phyloP scores from a whole-genome alignment of 768 basidiomycete genomes.

The Fomitopsis serialis region DNA sequence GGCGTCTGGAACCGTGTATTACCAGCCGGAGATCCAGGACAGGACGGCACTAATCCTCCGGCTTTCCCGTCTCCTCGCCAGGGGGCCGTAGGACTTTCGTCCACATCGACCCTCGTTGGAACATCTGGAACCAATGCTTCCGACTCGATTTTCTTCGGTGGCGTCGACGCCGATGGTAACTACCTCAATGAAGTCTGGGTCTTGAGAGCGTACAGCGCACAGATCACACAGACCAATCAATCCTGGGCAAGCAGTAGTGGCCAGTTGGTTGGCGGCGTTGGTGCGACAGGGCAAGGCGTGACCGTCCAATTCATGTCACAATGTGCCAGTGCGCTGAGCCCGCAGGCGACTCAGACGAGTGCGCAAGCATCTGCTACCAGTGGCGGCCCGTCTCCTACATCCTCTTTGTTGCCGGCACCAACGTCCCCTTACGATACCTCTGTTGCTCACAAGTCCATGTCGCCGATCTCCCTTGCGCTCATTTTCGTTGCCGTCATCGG shows the following conservation, averaged over 20 bases:
- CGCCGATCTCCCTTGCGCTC: constrained; percentile 44
- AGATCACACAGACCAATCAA: constrained; percentile 46
- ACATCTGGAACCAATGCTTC: constrained; percentile 38
- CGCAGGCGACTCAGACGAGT: constrained; percentile 4
- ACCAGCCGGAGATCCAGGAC: constrained; percentile 70
- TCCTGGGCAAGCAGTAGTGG: constrained; percentile 69
- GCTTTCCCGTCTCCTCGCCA: constrained; percentile 63
- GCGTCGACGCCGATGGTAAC: constrained; percentile 58
- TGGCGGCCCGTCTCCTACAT: background rate
- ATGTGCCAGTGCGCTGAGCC: constrained; percentile 44
- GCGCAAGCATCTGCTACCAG: constrained; percentile 1
- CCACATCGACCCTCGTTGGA: constrained; percentile 51
- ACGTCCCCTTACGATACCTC: constrained; percentile 34
- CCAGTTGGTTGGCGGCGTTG: constrained; percentile 50
- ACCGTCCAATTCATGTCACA: constrained; percentile 49
- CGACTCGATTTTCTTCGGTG: constrained; percentile 78
- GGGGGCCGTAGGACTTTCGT: constrained; percentile 65
- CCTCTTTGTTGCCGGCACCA: constrained; percentile 3
- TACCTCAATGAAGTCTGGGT: constrained; percentile 78
- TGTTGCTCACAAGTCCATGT: constrained; percentile 38
- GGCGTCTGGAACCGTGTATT: constrained; percentile 64
- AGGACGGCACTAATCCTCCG: constrained; percentile 31
- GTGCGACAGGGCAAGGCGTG: constrained; percentile 68
- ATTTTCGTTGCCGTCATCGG: constrained; percentile 38
- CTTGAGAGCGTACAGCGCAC: constrained; percentile 64